Base-by-base conservation (phyloP, 139 green algal species). In the Picochlorum costavermella region DNA sequence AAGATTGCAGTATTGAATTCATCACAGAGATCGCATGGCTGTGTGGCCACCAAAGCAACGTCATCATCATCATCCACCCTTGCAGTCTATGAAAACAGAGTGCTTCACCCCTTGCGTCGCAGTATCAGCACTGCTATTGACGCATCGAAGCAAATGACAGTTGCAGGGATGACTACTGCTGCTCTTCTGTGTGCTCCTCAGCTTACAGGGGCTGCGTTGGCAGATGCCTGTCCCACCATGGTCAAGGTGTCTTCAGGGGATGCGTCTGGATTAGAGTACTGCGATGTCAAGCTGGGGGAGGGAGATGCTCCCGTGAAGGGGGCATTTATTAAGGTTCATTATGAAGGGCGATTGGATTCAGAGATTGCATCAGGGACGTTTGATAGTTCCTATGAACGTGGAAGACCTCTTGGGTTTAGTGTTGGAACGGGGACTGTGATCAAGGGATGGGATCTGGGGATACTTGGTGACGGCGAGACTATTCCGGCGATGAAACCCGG, bases 401-500 rank as follows among this genome's bases (percentile, higher is more conserved):
- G 84, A 10, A 50, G 74, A 40, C 90, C 90, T 1, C 84, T 95
- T 6, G 62, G 61, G 2, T 95, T 95, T 83, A 75, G 81, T 68
- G 75, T 86, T 30, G 29, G 72, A 9, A 28, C 3, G 11, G 37
- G 20, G 9, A 45, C 20, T 1, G 56, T 63, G 1, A 63, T 60
- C 13, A 26, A 48, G 8, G 86, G 88, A 53, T 96, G 89, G 88
- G 87, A 93, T 63, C 50, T 77, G 43, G 86, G 86, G 60, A 93
- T 95, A 49, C 71, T 95, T 12, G 87, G 87, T 5, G 64, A 68
- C n/a, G 80, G 83, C 37, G 81, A 44, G 10, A 45, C 76, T 29
- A 79, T 96, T 3, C 87, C 86, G 2, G 53, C 87, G 51, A 96
- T 96, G 90, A 92, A 92, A 78, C 77, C 83, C n/a, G 84, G 83